Evolutionary conservation across 495 filamentous ascomycete species (phyloP), one percentile per base, ranked within the genome.

Genomic region (Rhypophila decipiens): DNA sequence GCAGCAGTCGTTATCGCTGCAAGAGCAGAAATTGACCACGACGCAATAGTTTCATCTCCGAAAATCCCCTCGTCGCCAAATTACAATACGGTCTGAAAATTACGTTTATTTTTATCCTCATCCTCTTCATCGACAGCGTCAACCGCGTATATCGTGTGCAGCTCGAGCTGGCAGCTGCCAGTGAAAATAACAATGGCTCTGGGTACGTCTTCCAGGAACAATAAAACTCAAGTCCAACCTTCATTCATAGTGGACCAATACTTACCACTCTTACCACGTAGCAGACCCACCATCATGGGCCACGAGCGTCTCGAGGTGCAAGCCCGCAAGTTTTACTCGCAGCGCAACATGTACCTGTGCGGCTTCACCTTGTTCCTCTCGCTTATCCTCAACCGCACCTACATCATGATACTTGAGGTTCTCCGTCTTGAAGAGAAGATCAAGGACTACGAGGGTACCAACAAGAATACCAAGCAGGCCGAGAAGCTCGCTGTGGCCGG

Each of bases 311-410:
- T 94, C 81, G 93, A 98, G 70, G 89, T 96, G 15, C 93, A 98
- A 68, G 93, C 93, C 49, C 90, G 93, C 76, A 97, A 97, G 69
- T 98, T 98, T 77, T 98, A 98, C 80, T 95, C 90, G 49, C 90
- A 98, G 73, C 91, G 93, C 63, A 98, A 98, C 81, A 96, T 98
- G 94, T 98, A 98, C 74, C 89, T 98, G 46, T 97, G 94, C 71
- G 93, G 93, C 58, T 98, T 98, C 76, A 98, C 93, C 0, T 85
- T 97, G 49, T 98, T 98, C 83, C 83, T 98, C 46, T 96, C 91
- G 31, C 76, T 98, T 37, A 97, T 98, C 70, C 88, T 98, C 61
- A 97, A 98, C 80, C 90, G 94, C 62, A 97, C 94, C 58, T 96
- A 97, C 75, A 84, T 81, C 60, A 90, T 97, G 88, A 97, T 96